Percentiles rank a stretch among this genome's conserved stretches.
Conservation (phyloP, 2,329 filamentous ascomycete genomes). For the Hyphodiscus sp. region DNA sequence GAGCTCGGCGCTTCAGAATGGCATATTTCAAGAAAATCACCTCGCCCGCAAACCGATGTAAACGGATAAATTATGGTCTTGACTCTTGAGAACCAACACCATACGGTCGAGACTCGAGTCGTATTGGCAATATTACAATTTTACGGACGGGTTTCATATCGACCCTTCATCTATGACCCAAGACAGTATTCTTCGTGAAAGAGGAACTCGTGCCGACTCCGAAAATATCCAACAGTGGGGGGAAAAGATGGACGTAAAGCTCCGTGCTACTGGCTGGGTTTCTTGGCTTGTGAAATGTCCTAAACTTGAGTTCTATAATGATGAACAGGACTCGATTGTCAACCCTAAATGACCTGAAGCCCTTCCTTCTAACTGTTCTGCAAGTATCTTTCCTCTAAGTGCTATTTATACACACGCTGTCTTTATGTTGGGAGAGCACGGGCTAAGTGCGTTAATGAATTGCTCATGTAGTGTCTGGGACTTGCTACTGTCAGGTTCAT, state of each 20-base stretch:
- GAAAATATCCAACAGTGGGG: neutral
- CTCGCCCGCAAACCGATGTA: neutral
- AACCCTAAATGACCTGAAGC: neutral
- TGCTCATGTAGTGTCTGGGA: too few species aligned
- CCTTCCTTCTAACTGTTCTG: too few species aligned
- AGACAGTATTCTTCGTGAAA: neutral
- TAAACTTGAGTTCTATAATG: conserved; percentile 11
- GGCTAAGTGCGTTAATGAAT: too few species aligned
- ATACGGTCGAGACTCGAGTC: neutral
- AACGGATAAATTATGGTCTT: neutral
- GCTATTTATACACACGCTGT: too few species aligned
- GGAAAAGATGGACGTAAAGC: conserved; percentile 2
- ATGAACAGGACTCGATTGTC: conserved; percentile 5
- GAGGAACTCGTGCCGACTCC: neutral
- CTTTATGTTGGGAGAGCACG: too few species aligned
- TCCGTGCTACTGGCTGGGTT: conserved; percentile 8
- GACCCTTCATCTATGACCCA: neutral
- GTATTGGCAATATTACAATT: neutral
- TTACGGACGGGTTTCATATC: neutral
- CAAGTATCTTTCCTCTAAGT: too few species aligned
- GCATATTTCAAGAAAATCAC: neutral
- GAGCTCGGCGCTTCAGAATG: neutral
- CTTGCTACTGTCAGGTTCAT: too few species aligned
- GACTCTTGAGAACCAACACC: neutral
- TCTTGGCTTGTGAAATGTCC: conserved; percentile 6